Base-by-base conservation (phyloP, 2,329 filamentous ascomycete genomes). In the Fusarium verticillioides region DNA sequence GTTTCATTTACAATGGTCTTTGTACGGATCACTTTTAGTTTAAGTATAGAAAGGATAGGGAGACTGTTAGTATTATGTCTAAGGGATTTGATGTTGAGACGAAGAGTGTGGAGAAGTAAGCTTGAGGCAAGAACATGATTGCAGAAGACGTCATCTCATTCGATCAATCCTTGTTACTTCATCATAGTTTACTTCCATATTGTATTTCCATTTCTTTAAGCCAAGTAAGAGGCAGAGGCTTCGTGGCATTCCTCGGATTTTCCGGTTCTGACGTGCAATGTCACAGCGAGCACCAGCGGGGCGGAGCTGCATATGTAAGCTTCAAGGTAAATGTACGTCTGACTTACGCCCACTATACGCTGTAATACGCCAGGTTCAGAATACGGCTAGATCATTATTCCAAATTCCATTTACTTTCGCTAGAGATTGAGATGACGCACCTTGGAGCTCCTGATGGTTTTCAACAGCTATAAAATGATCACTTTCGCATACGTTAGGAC, bases 1-100 rank as follows among this genome's bases (percentile, higher is more conserved):
- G 63, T 12, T 26, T 42, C 4, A 61, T 60, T 7, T 68, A 66
- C 19, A 68, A 66, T 13, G 42, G 18, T 0, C 11, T 68, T 23
- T 56, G 63, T 0, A 37, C 66, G 21, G 54, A 68, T 18, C 54
- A 66, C 23, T 68, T 68, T n/a, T 62, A 67, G 49, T 67, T 67
- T 1, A 39, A 9, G 23, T 36, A 39, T 36, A 42, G 42, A 3
- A 28, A 23, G 2, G 42, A 56, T 19, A 47, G 53, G 0, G 44
- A 21, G 9, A 54, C 47, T 1, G n/a, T 28, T 7, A 50, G 37
- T n/a, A 66, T 68, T 5, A 66, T 56, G 21, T 54, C 40, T n/a
- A 68, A 43, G 30, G 62, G 21, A 4, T 68, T 68, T n/a, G 42
- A 50, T 12, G 15, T 68, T 7, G 54, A 67, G 12, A 30, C 67